Evolutionary conservation across 2,329 filamentous ascomycete genomes (phyloP).

Genomic region (Colletotrichum sp.): DNA sequence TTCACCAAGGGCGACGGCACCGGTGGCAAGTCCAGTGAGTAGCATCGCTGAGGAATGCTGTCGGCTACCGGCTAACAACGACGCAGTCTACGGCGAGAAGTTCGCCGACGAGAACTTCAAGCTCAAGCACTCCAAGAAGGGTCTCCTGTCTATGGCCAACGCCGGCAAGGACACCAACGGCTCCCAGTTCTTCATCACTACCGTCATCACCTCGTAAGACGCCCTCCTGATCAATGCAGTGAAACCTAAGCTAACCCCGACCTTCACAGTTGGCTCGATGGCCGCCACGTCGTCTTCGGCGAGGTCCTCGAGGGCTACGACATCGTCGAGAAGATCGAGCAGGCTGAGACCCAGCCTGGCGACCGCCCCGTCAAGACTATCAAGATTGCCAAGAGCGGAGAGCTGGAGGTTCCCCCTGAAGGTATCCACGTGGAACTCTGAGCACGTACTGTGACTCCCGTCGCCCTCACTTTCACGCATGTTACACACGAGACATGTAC

Average conservation of each 20-base stretch:
- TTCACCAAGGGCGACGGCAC: slow-evolving; percentile 85
- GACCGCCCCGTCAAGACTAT: slow-evolving; percentile 74
- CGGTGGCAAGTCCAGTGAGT: slow-evolving; percentile 82
- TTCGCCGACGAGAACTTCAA: slow-evolving; percentile 95
- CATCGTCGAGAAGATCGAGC: slow-evolving; percentile 79
- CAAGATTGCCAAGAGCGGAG: slow-evolving; percentile 84
- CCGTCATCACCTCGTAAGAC: slow-evolving; percentile 74
- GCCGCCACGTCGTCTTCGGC: slow-evolving; percentile 85
- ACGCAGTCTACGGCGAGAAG: slow-evolving; percentile 78
- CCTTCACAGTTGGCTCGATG: slow-evolving; percentile 74
- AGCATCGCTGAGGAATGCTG: not conserved
- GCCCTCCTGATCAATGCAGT: not conserved
- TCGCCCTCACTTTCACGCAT: not conserved
- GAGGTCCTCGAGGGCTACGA: slow-evolving; percentile 89
- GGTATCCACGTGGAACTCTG: slow-evolving; percentile 93
- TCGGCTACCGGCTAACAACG: not conserved
- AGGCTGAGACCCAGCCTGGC: slow-evolving; percentile 65
- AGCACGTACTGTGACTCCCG: slow-evolving; percentile 38
- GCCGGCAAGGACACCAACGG: slow-evolving; percentile 86
- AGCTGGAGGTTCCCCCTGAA: slow-evolving; percentile 84
- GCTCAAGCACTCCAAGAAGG: slow-evolving; percentile 88
- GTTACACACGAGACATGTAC: not conserved
- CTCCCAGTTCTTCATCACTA: slow-evolving; percentile 92
- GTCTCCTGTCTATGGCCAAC: slow-evolving; percentile 85
- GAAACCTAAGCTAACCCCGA: not conserved